Base-by-base conservation (phyloP, 495 filamentous ascomycete species). In the Penicillium malachiteum region DNA sequence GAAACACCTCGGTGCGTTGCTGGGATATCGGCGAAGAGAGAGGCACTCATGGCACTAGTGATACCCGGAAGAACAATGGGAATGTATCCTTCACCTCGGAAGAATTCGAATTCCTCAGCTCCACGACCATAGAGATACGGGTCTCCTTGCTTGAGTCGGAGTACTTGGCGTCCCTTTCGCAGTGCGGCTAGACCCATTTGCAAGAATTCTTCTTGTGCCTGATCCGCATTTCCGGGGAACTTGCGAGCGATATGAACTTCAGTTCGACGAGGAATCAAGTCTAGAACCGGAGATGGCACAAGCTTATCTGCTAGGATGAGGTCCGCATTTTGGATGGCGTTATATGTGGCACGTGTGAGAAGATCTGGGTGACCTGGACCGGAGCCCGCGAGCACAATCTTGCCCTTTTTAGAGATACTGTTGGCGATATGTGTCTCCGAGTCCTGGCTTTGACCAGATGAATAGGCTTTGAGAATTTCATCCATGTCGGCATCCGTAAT, bases 71-170 rank as follows among this genome's bases (percentile, higher is more conserved):
- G 73, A 2, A 98, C 93, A 0, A 81, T 70, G 0, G 90, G 84
- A 6, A 63, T 73, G 38, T 86, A 87, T 8, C 92, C 94, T 45
- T 89, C 76, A 7, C 70, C 71, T 1, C 81, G 73, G 78, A 98
- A 97, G 66, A 89, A 96, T n/a, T 83, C 84, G 37, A 87, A 88
- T 66, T 98, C 94, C 66, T 98, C 94, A 12, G 87, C 94, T 55
- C 94, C 94, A 40, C 94, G 84, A 18, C 94, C 94, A 70, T 96
- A 98, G 21, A 98, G 81, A 69, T 96, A 98, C 0, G 94, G 94
- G 64, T 98, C 94, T 16, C 94, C 94, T 65, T 98, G 94, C 73
- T 98, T 98, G 21, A 98, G 76, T 6, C 94, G 81, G 18, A 98
- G 78, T 0, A 97, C 94, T 1, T 83, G 88, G 59, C 87, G 78